A percentile compares a stretch with the other conserved stretches of the same genome.
These are phyloP conservation scores for Plasmopara muralis DNA, from an alignment of 352 stramenopile species.

Conservation along the genomic window DNA sequence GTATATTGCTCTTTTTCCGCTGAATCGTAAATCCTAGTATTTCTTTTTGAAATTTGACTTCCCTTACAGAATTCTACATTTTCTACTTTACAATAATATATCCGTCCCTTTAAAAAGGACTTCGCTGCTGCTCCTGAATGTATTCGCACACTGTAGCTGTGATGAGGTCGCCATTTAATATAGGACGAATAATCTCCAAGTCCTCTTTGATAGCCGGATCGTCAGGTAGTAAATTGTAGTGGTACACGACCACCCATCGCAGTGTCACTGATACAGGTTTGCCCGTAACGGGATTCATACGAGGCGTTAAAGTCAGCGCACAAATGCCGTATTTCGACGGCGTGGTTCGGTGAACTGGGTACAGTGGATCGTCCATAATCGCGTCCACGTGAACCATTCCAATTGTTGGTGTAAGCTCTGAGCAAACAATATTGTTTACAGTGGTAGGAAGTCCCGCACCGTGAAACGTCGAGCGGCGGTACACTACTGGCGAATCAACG, in stretches of 20 bases:
- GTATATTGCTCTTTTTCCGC: too few species aligned
- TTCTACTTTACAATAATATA: slow-evolving; percentile 6
- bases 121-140: slow-evolving; percentile 23
- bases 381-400: slow-evolving; percentile 35
- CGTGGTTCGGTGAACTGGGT: slow-evolving; percentile 9
- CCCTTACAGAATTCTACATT: slow-evolving; percentile 4
- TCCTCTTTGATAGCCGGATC: slow-evolving; percentile 23
- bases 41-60: too few species aligned
- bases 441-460: slow-evolving; percentile 11
- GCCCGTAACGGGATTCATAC: slow-evolving; percentile 14
- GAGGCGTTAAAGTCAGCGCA: slow-evolving; percentile 23
- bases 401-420: slow-evolving; percentile 17
- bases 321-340: slow-evolving; percentile 25
- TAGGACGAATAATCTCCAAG: slow-evolving; percentile 25
- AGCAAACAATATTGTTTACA: slow-evolving; percentile 30
- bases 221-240: slow-evolving; percentile 29
- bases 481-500: slow-evolving; percentile 17
- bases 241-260: slow-evolving; percentile 26
- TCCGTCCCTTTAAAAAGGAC: not conserved
- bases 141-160: slow-evolving; percentile 28
- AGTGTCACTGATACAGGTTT: slow-evolving; percentile 20
- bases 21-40: not conserved
- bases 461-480: slow-evolving; percentile 28
- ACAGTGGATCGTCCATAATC: slow-evolving; percentile 24
- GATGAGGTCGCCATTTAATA: slow-evolving; percentile 41